Evolutionary conservation across 352 stramenopile species (phyloP).

Genomic region (Globisporangium takayamanum): DNA sequence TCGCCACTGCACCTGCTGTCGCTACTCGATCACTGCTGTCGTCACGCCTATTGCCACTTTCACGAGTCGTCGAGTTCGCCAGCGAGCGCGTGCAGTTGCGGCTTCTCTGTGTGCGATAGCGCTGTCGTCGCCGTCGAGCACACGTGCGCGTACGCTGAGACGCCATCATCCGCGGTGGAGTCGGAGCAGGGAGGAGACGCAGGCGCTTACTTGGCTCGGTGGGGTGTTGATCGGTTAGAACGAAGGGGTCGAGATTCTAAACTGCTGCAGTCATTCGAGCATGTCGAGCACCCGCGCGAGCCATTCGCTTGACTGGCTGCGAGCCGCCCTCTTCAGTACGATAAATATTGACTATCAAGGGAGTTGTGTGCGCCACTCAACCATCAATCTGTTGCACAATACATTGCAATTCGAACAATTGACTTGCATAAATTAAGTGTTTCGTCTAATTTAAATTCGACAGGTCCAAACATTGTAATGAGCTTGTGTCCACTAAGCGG

Average conservation of each 20-base stretch:
- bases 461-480: too few species aligned
- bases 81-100: slow-evolving; percentile 11
- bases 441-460: too few species aligned
- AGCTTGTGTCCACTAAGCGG: too few species aligned
- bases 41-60: neutral
- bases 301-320: too few species aligned
- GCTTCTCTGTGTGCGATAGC: slow-evolving; percentile 10
- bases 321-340: too few species aligned
- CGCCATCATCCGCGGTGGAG: neutral
- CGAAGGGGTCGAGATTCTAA: slow-evolving; percentile 29
- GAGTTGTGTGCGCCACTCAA: too few species aligned
- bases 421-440: too few species aligned
- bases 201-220: slow-evolving; percentile 31
- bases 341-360: too few species aligned
- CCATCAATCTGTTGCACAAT: too few species aligned
- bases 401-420: too few species aligned
- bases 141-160: neutral
- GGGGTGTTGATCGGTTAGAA: slow-evolving; percentile 27
- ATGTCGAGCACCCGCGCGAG: too few species aligned
- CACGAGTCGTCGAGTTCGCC: slow-evolving; percentile 11
- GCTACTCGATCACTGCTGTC: neutral
- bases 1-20: neutral
- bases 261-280: neutral
- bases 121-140: too few species aligned
- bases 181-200: neutral